Conservation (phyloP, 2,329 filamentous ascomycete genomes). For the Fusarium irregulare region DNA sequence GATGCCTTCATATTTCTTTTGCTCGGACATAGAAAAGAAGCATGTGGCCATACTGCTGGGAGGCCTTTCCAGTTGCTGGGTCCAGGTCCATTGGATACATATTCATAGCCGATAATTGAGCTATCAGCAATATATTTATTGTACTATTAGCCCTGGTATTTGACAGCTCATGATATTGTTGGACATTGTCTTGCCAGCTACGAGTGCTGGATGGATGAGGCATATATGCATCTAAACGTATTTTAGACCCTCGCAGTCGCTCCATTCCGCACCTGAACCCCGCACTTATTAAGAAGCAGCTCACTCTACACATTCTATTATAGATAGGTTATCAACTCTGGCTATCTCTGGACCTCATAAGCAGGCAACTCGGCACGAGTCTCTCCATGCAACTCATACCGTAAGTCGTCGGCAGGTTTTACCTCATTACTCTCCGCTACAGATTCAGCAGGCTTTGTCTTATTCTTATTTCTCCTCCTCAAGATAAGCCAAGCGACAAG, state of each 20-base stretch:
- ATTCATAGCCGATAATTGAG: accelerated
- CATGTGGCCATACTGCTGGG: neutral
- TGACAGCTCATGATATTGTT: neutral
- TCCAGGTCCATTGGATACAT: accelerated
- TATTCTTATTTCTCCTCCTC: neutral
- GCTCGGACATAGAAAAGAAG: neutral
- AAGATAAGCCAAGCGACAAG: neutral
- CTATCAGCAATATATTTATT: neutral
- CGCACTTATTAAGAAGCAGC: neutral
- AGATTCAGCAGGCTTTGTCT: neutral
- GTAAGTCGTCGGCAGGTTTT: neutral
- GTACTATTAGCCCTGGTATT: accelerated
- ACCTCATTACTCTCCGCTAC: neutral
- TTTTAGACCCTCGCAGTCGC: neutral
- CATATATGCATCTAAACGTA: neutral
- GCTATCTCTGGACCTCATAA: neutral
- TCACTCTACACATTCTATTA: too few species aligned
- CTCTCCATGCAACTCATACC: neutral
- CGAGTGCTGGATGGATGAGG: neutral
- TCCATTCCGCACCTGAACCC: neutral
- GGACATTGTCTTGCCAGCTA: neutral
- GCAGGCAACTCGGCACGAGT: neutral
- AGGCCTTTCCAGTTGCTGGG: neutral
- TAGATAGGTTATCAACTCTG: too few species aligned
- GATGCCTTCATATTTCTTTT: neutral